Evolutionary conservation across 1,139 yeast species (phyloP), one percentile per base, ranked within the genome.

Genomic region (Kodamaea plutei): DNA sequence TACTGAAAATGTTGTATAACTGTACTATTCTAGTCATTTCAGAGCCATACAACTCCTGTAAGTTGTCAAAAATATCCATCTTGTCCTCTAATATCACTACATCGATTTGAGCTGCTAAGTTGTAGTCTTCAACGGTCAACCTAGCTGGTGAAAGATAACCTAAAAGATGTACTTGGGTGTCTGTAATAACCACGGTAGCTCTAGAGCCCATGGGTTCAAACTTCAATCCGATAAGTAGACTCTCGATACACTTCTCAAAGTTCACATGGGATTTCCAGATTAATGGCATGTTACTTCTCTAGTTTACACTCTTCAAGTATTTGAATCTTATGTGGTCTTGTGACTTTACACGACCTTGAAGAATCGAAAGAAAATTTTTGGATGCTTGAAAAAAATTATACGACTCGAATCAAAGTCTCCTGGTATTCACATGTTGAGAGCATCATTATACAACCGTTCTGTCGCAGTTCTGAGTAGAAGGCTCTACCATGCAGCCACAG

Each of bases 71-170:
- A 4, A 36, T 2, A n/a, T 30, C 37, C 23, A 15, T n/a, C 9
- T 15, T 28, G 22, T 21, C 20, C 20, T 20, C 31, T 8, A 26
- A 17, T 20, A 26, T 25, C 10, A 26, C 18, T 6, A 27, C 25
- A 13, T 29, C 33, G 7, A 26, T 23, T 13, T 16, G 17, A 6
- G 10, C 23, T 21, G 11, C 26, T 11, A 22, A 37, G 34, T 19
- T 28, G 18, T 20, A 33, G 41, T 21, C 43, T 34, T 19, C 40
- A 25, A n/a, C 43, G 41, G 28, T 39, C 38, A 18, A 46, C 11
- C 6, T 34, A 40, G n/a, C n/a, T n/a, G n/a, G n/a, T 5, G 8
- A 7, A 29, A 3, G 3, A 9, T 10, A 9, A 29, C 13, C n/a
- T 29, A 29, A 16, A 8, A 14, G 9, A 10, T 29, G 22, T 2